Evolutionary conservation across 2,329 filamentous ascomycete species (phyloP).

Genomic region (Fusarium pseudocircinatum): DNA sequence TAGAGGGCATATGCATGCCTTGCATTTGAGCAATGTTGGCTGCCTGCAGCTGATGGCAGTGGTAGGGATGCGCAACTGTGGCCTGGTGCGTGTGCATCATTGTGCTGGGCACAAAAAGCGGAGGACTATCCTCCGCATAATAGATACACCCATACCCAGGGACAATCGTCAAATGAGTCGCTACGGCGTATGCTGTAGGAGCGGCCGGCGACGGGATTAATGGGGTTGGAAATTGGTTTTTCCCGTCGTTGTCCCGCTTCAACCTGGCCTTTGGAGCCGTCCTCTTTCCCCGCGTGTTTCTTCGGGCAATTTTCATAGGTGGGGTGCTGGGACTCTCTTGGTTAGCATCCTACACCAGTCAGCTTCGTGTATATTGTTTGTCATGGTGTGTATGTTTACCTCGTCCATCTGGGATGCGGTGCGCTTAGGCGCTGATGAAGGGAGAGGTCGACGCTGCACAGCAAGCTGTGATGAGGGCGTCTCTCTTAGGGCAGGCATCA

Average conservation of each 20-base stretch:
- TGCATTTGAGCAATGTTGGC: not conserved
- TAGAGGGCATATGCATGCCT: not conserved
- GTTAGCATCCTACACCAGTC: not conserved
- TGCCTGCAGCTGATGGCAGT: not conserved
- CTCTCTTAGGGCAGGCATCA: not conserved
- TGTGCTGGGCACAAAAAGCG: not conserved
- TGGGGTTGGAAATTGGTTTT: not conserved
- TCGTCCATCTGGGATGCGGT: not conserved
- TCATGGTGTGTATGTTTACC: not conserved
- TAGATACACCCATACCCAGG: not conserved
- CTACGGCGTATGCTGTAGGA: not conserved
- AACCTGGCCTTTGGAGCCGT: not conserved
- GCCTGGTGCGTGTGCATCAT: not conserved
- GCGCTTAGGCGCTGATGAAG: not conserved
- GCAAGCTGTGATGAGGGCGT: not conserved
- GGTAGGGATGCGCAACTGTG: not conserved
- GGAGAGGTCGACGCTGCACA: not conserved
- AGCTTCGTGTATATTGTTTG: not conserved
- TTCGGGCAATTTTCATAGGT: not conserved
- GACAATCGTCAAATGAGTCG: not conserved
- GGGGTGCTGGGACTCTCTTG: not conserved
- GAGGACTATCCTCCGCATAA: not conserved
- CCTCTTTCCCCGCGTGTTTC: not conserved
- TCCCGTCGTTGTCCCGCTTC: not conserved
- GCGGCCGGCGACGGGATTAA: not conserved